Percentiles rank a stretch among this genome's conserved stretches.
Evolutionary conservation across 805 yeast species (phyloP).

Genomic region (Ogataea angusta): DNA sequence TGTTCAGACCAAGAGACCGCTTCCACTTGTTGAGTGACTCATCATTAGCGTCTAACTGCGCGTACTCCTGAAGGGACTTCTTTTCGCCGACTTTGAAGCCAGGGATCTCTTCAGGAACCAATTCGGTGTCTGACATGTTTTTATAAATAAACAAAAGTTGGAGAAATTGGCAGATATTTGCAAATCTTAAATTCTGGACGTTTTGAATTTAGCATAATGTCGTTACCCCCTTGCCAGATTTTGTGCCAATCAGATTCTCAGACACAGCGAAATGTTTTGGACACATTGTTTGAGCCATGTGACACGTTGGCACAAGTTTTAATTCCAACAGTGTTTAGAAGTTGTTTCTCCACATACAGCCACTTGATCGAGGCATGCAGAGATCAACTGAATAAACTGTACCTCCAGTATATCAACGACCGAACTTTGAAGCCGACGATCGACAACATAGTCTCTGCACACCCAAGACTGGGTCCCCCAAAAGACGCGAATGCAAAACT

Average conservation of each 20-base stretch:
- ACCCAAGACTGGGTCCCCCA: slow-evolving; percentile 81
- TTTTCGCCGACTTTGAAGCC: slow-evolving; percentile 65
- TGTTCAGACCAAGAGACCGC: slow-evolving; percentile 72
- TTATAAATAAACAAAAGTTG: background rate
- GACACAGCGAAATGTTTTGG: slow-evolving; percentile 41
- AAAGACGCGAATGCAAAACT: slow-evolving; percentile 36
- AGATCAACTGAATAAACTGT: slow-evolving; percentile 2
- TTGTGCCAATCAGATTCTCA: slow-evolving; percentile 22
- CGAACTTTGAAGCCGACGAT: slow-evolving; percentile 10
- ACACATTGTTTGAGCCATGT: slow-evolving; percentile 67
- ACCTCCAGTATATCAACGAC: background rate
- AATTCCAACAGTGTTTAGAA: slow-evolving; percentile 29
- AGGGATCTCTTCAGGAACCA: slow-evolving; percentile 58
- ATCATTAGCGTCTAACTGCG: slow-evolving; percentile 81
- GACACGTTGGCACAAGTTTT: slow-evolving; percentile 39
- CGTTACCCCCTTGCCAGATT: slow-evolving; percentile 30
- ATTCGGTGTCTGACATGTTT: slow-evolving; percentile 44
- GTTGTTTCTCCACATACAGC: slow-evolving; percentile 23
- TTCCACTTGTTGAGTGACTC: slow-evolving; percentile 92
- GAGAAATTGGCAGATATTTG: background rate
- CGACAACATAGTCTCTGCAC: slow-evolving; percentile 73
- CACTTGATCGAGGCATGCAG: slow-evolving; percentile 26
- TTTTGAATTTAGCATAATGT: slow-evolving; percentile 1
- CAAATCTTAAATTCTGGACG: background rate
- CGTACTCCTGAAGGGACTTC: slow-evolving; percentile 81